Conservation (phyloP, 2,329 filamentous ascomycete genomes). For the Calcarisporium arbuscula region DNA sequence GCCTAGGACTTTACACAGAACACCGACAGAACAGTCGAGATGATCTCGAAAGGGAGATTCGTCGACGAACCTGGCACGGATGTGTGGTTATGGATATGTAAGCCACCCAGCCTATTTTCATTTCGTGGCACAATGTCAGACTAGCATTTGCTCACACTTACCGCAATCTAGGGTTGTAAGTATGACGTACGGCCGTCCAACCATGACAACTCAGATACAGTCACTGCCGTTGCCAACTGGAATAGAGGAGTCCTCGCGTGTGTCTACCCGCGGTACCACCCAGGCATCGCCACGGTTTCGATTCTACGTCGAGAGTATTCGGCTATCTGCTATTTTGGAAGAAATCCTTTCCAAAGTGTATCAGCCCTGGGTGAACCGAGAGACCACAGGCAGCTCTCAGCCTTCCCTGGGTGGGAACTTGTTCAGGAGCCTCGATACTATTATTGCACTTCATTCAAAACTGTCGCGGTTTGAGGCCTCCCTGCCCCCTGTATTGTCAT, state of each 20-base stretch:
- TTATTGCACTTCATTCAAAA: conserved; percentile 8
- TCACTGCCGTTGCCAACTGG: conserved; percentile 6
- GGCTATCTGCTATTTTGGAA: conserved; percentile 14
- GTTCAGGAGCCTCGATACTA: conserved; percentile 4
- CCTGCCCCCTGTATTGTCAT: conserved; percentile 3
- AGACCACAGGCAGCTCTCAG: neutral
- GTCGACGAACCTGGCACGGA: conserved; percentile 30
- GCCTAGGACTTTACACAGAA: conserved; percentile 32
- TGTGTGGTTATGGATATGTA: conserved; percentile 32
- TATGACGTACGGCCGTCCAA: conserved; percentile 29
- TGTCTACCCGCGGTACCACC: conserved; percentile 1
- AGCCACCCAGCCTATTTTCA: too few relatives aligned
- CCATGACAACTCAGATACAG: conserved; percentile 22
- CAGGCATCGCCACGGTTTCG: conserved; percentile 4
- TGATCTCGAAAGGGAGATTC: conserved; percentile 27
- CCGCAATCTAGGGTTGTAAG: conserved; percentile 22
- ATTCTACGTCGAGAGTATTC: conserved; percentile 14
- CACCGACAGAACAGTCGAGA: conserved; percentile 8
- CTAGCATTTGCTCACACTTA: neutral
- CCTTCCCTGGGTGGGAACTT: neutral
- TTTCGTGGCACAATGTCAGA: too few relatives aligned
- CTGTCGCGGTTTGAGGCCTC: conserved; percentile 7
- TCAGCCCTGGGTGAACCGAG: conserved; percentile 12
- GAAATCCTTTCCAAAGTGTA: conserved; percentile 28
- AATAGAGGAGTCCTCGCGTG: conserved; percentile 1